These are phyloP conservation scores for Glycyrrhiza uralensis DNA, from an alignment of 306 rosid genomes.

Conservation along the genomic window DNA sequence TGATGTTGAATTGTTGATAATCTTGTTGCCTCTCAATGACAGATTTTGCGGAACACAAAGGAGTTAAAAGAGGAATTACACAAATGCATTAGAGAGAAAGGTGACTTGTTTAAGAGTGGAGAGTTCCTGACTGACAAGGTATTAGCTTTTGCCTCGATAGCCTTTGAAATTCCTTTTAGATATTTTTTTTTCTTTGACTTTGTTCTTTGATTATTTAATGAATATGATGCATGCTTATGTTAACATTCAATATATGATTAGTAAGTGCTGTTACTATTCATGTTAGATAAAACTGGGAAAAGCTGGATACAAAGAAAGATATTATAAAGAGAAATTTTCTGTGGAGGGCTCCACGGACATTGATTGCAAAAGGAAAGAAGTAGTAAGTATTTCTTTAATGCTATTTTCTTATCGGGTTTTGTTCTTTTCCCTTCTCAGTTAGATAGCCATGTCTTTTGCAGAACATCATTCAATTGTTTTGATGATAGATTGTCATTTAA, in stretches of 20 bases:
- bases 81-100: not conserved
- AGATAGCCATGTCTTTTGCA: not conserved
- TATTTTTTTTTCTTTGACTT: not conserved
- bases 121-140: too few relatives aligned
- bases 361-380: constrained; percentile 36
- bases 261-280: too few relatives aligned
- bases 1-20: not conserved
- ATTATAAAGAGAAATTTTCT: constrained; percentile 45
- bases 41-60: constrained; percentile 41
- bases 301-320: too few relatives aligned
- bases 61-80: constrained; percentile 31
- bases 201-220: not conserved
- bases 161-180: not conserved
- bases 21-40: not conserved
- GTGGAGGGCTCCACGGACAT: constrained; percentile 26
- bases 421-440: too few relatives aligned
- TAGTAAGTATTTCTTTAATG: constrained; percentile 27
- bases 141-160: not conserved
- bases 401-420: not conserved
- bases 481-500: not conserved
- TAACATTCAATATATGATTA: not conserved
- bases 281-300: too few relatives aligned
- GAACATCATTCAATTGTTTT: not conserved
- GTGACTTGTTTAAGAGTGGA: too few relatives aligned
- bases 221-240: not conserved